Evolutionary conservation across 495 filamentous ascomycete species (phyloP).

Genomic region (Immersiella caudata): DNA sequence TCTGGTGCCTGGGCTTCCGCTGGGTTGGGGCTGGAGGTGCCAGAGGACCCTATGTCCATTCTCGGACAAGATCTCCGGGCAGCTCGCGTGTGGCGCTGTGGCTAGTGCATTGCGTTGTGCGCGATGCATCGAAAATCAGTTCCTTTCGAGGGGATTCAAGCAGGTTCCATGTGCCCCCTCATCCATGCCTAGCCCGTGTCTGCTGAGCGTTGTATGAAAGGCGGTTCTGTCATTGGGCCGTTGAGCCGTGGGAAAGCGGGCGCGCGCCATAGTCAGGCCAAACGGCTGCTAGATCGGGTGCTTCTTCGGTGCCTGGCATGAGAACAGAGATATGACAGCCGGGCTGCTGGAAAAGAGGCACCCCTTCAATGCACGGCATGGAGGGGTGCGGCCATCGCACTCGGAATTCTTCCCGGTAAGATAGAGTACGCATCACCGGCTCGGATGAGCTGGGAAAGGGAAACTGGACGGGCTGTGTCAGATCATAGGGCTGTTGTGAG

Average conservation of each 20-base stretch:
- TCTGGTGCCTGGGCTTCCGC: background rate
- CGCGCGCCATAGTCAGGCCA: constrained; percentile 11
- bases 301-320: constrained; percentile 10
- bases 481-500: background rate
- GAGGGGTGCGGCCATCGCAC: constrained; percentile 6
- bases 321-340: constrained; percentile 4
- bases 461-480: constrained; percentile 1
- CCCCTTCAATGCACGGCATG: background rate
- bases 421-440: background rate
- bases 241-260: constrained; percentile 12
- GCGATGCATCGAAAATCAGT: background rate
- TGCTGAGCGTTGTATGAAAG: constrained; percentile 6
- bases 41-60: background rate
- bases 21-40: background rate
- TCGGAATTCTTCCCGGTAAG: background rate
- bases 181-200: background rate
- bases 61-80: constrained; percentile 5
- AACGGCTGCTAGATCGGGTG: constrained; percentile 7
- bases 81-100: constrained; percentile 6
- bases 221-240: background rate
- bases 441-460: background rate
- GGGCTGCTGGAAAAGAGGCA: background rate
- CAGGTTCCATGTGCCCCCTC: background rate
- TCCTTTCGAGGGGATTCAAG: background rate
- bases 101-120: constrained; percentile 5